Base-by-base conservation (phyloP, 108 stramenopile genomes). In the Nitzschia putrida region DNA sequence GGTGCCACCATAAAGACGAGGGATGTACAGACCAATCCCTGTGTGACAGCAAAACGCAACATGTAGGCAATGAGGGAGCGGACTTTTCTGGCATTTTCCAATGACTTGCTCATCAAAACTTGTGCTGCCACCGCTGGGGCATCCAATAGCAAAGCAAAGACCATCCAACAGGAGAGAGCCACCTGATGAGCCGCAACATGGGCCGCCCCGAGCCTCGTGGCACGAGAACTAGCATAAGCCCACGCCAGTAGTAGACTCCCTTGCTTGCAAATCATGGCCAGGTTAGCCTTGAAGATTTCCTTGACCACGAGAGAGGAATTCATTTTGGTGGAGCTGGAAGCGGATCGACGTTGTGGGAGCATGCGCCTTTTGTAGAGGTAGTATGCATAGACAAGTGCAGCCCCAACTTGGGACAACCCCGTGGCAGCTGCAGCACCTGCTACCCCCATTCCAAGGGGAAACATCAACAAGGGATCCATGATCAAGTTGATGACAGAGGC, bases 401-500 rank as follows among this genome's bases (percentile, higher is more conserved):
- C 83, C 22, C 75, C 79, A 12, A 83, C 37, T 61, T 85, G 86
- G 44, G 80, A 71, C 11, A 85, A 13, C 9, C 74, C 93, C 50
- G 90, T 94, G 23, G 90, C 89, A 18, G 82, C 85, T 18, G 93
- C 93, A 20, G 93, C 90, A 10, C 90, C 93, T 38, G 50, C 54
- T 23, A 91, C 84, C 24, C 86, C 87, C 80, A 74, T 61, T 23
- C 73, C 73, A 13, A 80, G 56, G 10, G 78, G 52, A 81, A 94
- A 91, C 85, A 94, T 94, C 9, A 94, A 63, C 0, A 90, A 7
- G 0, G 93, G 93, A 76, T 94, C 93, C 20, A 94, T 64, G 12
- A 88, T 50, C 14, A 80, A 26, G 73, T 92, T 94, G 56, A 83
- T 81, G 12, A 67, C 23, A 8, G 87, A 75, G 2, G 88, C 88